Conservation (phyloP, 148 eudicot species). For the Rhododendron molle region DNA sequence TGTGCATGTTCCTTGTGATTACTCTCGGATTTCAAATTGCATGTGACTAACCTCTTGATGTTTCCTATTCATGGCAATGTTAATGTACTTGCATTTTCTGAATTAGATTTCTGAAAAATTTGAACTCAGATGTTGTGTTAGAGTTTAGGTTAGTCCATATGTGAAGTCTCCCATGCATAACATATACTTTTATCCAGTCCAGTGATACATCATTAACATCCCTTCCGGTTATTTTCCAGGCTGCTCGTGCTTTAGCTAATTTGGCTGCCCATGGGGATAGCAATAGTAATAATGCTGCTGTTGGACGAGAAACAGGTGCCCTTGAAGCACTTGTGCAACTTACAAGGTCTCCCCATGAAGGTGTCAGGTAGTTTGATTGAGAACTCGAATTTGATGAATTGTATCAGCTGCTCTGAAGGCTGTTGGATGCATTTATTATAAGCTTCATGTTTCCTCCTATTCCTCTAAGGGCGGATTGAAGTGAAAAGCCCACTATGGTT, state of each 20-base stretch:
- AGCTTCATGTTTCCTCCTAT: background rate
- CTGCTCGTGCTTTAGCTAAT: constrained; percentile 98
- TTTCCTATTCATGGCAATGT: background rate
- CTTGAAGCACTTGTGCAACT: constrained; percentile 94
- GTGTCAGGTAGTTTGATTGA: constrained; percentile 66
- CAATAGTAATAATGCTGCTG: constrained; percentile 86
- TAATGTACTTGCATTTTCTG: background rate
- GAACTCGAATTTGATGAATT: background rate
- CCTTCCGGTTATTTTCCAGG: constrained; percentile 39
- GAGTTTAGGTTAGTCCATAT: background rate
- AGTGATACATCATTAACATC: background rate
- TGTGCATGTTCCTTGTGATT: background rate
- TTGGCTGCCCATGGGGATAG: constrained; percentile 98
- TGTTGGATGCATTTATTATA: constrained; percentile 7
- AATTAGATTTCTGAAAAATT: background rate
- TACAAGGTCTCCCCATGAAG: constrained; percentile 83
- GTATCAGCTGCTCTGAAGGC: constrained; percentile 3
- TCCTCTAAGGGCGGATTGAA: background rate
- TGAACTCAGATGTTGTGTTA: background rate
- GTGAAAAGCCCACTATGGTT: background rate
- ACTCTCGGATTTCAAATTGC: background rate
- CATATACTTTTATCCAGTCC: background rate
- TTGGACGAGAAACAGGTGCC: constrained; percentile 96
- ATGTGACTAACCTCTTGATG: background rate
- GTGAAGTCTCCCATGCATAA: background rate